Percentiles rank a stretch among this genome's conserved stretches.
These are phyloP conservation scores for Rubia balearica DNA, from an alignment of 305 asterid species.

Conservation along the genomic window DNA sequence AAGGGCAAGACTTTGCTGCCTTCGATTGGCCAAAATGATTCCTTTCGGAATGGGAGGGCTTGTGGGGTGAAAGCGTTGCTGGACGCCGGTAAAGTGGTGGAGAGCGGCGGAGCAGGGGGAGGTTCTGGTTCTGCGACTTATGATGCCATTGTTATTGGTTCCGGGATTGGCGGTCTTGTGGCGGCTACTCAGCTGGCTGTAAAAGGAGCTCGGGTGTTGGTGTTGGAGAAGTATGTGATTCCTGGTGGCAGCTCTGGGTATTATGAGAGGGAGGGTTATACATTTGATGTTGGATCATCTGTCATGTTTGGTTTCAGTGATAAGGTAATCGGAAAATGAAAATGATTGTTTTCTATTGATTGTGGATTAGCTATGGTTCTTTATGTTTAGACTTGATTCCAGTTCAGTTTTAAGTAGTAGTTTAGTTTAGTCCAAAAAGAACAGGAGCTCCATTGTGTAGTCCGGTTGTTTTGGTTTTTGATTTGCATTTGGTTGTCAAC, in stretches of 20 bases:
- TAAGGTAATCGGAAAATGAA: conserved; percentile 42
- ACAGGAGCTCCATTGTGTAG: neutral
- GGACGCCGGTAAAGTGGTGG: conserved; percentile 36
- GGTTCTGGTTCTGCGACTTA: conserved; percentile 24
- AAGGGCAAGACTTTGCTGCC: conserved; percentile 18
- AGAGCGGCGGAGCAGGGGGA: conserved; percentile 24
- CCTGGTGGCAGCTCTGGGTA: conserved; percentile 99
- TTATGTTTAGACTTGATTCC: neutral
- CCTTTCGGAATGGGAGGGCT: conserved; percentile 24
- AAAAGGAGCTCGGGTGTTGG: conserved; percentile 87
- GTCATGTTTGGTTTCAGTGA: conserved; percentile 99
- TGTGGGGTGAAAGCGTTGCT: conserved; percentile 39
- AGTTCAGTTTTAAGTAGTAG: neutral
- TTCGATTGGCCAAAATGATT: conserved; percentile 17
- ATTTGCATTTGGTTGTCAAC: neutral
- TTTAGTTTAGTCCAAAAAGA: neutral
- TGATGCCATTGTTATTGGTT: conserved; percentile 93
- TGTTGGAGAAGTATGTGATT: conserved; percentile 87
- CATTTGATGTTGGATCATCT: conserved; percentile 93
- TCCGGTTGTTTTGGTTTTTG: neutral
- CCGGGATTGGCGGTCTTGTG: conserved; percentile 91
- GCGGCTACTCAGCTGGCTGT: conserved; percentile 97
- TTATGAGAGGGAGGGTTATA: conserved; percentile 81
- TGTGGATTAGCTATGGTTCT: neutral
- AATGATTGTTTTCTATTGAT: neutral